Percentiles rank a stretch among this genome's conserved stretches.
Conservation (phyloP, 768 basidiomycete species). For the Lentinula sp. region DNA sequence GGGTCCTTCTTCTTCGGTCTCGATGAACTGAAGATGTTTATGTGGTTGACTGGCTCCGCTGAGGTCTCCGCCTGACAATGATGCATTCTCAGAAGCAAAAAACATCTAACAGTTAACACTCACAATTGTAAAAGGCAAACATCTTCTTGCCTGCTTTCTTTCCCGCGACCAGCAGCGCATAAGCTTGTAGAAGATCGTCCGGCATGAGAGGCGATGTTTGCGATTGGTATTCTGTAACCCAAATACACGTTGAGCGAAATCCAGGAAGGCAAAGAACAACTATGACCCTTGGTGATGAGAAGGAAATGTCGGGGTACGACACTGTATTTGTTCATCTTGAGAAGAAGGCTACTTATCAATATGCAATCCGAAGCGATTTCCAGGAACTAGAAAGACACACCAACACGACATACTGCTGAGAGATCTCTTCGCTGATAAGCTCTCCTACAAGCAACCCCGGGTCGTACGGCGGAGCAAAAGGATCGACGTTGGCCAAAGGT, state of each 20-base stretch:
- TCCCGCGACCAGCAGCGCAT: slow-evolving; percentile 68
- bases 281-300: slow-evolving; percentile 76
- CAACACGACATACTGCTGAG: slow-evolving; percentile 60
- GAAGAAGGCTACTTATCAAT: no score
- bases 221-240: slow-evolving; percentile 54
- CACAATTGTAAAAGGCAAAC: slow-evolving; percentile 92
- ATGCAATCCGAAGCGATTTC: no score
- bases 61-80: slow-evolving; percentile 54
- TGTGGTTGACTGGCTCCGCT: slow-evolving; percentile 89
- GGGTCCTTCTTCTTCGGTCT: slow-evolving; percentile 54
- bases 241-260: not conserved
- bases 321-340: slow-evolving; percentile 81
- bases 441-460: slow-evolving; percentile 72
- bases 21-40: slow-evolving; percentile 87
- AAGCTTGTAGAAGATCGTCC: slow-evolving; percentile 70
- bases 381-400: slow-evolving; percentile 35
- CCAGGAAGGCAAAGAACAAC: not conserved
- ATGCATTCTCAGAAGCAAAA: not conserved
- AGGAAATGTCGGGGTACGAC: slow-evolving; percentile 83
- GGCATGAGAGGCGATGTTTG: slow-evolving; percentile 81
- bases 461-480: slow-evolving; percentile 85
- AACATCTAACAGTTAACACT: slow-evolving; percentile 13
- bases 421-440: slow-evolving; percentile 53
- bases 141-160: slow-evolving; percentile 50
- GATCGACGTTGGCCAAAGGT: slow-evolving; percentile 42